Base-by-base conservation (phyloP, 2,329 filamentous ascomycete genomes). In the Aspergillus sp. region DNA sequence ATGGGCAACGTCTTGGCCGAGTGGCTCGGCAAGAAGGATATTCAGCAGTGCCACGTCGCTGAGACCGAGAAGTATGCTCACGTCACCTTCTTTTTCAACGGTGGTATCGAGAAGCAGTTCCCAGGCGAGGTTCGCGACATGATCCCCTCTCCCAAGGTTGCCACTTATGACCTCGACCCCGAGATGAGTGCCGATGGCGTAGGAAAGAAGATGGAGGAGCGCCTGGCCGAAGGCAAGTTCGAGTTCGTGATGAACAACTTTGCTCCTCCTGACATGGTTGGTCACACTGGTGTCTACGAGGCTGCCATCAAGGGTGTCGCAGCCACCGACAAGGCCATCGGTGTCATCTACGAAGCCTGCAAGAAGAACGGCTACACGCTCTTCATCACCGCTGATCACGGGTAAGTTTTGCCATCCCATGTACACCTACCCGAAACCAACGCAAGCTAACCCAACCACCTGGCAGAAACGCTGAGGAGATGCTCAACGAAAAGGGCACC, bases 241-340 rank as follows among this genome's bases (percentile, higher is more conserved):
- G 92, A 95, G 72, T 98, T 99, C 73, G 83, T 99, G 77, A 99
- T 99, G 95, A 97, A 98, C 87, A 99, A 99, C 86, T 98, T 99
- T 78, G 95, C 95, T 42, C 95, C 95, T 42, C 95, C 95, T 17
- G 95, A 99, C 80, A 99, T 99, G 95, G 95, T 99, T 64, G 95
- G 95, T 67, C 95, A 99, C 82, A 99, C 95, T 11, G 95, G 95
- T 73, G 92, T 96, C 60, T 98, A 98, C 79, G 89, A 98, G 69
- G 93, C 95, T 30, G 95, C 95, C 57, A 88, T 99, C 62, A 73
- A 95, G 70, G 95, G 88, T 68, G 89, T 89, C 67, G 83, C 87
- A 66, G 88, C 93, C 65, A 99, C 95, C 12, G 95, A 99, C 77
- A 90, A 89, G 81, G 93, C 90, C 54, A 99, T 99, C 69, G 92